These are phyloP conservation scores for Centaurea solstitialis DNA, from an alignment of 129 eudicot genomes.

Conservation along the genomic window DNA sequence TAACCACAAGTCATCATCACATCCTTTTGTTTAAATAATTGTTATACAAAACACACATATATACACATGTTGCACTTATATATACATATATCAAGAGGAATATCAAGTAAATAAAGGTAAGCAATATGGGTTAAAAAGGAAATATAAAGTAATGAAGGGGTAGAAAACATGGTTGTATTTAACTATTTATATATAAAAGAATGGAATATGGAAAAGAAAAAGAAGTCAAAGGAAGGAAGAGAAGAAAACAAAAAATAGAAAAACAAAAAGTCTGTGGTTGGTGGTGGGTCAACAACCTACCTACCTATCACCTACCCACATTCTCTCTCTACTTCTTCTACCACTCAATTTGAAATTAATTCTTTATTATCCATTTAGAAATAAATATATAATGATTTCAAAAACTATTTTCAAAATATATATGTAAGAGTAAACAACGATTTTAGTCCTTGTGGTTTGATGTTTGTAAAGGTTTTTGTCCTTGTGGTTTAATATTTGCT, in stretches of 20 bases:
- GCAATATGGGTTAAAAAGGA: not conserved
- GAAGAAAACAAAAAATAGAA: conserved; percentile 12
- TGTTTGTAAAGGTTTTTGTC: too few relatives aligned
- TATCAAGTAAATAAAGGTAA: not conserved
- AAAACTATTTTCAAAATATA: too few relatives aligned
- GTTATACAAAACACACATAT: not conserved
- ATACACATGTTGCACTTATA: not conserved
- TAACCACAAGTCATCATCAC: conserved; percentile 26
- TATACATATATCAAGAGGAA: not conserved
- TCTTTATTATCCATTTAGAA: not conserved
- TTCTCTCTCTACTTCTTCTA: conserved; percentile 11
- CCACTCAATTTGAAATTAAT: not conserved
- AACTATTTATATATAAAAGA: not conserved
- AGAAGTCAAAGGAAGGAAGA: conserved; percentile 27
- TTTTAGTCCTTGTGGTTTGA: too few relatives aligned
- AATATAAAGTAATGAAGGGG: not conserved
- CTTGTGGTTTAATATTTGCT: too few relatives aligned
- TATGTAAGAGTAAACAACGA: too few relatives aligned
- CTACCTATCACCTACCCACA: conserved; percentile 32
- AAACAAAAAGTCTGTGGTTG: conserved; percentile 27
- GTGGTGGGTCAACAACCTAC: conserved; percentile 45
- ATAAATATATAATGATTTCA: not conserved
- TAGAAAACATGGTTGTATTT: not conserved
- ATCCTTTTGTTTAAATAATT: not conserved
- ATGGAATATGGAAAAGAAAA: conserved; percentile 3